Evolutionary conservation across 148 eudicot genomes (phyloP), one percentile per base, ranked within the genome.

Genomic region (Cornus florida): DNA sequence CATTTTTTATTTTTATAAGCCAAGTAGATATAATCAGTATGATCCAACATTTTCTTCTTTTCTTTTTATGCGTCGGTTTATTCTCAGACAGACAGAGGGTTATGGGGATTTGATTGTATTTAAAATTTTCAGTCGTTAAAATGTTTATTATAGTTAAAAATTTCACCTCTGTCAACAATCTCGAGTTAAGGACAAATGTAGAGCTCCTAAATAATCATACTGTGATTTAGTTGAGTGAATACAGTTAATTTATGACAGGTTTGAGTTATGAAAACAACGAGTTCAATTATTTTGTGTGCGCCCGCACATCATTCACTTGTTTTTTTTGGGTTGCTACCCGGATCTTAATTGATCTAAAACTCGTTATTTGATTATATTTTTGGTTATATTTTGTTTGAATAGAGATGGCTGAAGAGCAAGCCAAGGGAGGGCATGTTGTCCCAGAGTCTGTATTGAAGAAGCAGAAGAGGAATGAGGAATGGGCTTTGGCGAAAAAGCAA

Each of bases 401-500:
- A 43, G 48, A 43, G 48, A 43, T 43, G 48, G 48, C 10, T 43
- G 48, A 43, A 43, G 48, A 43, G 48, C 48, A 43, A 43, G 46
- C 83, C 70, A 83, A 80, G 84, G 88, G 77, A 79, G 48, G 48
- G 48, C 48, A 43, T 0, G 41, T 87, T 20, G 92, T 94, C 38
- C 98, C 98, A 2, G 97, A 94, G 84, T 94, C 97, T 0, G 92
- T 91, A 2, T 78, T 92, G 84, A 94, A 94, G 90, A 92, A 94
- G 86, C 95, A 90, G 71, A 88, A 90, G 79, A 93, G 97, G 86
- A 85, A 70, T 39, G 94, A 90, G 76, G 94, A 91, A 78, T 94
- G 97, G 98, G 94, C 90, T 69, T 71, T 88, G 78, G 90, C 84
- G 4, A 90, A 88, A 81, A 84, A 86, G 80, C 85, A 88, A 57